phyloP scores from a whole-genome alignment of 2,329 filamentous ascomycete species.

The Calonectria naviculata region DNA sequence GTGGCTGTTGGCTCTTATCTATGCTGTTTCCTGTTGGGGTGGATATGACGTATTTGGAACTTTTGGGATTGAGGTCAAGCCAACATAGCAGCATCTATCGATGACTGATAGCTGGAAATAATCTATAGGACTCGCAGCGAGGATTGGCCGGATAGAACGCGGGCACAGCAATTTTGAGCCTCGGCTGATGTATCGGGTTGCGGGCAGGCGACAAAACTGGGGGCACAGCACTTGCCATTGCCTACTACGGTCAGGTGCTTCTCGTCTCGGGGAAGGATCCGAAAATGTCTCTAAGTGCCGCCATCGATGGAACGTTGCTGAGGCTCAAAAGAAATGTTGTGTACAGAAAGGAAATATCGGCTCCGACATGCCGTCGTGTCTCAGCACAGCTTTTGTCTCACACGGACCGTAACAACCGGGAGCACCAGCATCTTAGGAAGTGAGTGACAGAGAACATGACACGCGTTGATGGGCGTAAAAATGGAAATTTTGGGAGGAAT shows the following conservation, averaged over 20 bases:
- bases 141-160: neutral
- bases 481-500: neutral
- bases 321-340: slow-evolving; percentile 13
- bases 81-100: neutral
- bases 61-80: neutral
- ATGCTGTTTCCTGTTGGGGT: neutral
- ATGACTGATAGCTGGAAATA: neutral
- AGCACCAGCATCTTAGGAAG: neutral
- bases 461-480: neutral
- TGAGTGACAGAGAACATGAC: neutral
- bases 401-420: slow-evolving; percentile 1
- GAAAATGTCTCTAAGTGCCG: slow-evolving; percentile 2
- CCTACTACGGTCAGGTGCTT: neutral
- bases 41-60: neutral
- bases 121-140: neutral
- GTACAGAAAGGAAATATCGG: neutral
- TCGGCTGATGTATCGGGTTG: neutral
- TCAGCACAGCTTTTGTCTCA: slow-evolving; percentile 14
- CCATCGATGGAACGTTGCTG: slow-evolving; percentile 8
- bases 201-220: neutral
- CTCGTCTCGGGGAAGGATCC: slow-evolving; percentile 3
- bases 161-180: neutral
- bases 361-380: slow-evolving; percentile 6
- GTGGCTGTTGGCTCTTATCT: neutral
- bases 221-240: neutral